Percentiles rank a stretch among this genome's conserved stretches.
Evolutionary conservation across 108 stramenopile genomes (phyloP).

Genomic region (Skeletonema menzelii): DNA sequence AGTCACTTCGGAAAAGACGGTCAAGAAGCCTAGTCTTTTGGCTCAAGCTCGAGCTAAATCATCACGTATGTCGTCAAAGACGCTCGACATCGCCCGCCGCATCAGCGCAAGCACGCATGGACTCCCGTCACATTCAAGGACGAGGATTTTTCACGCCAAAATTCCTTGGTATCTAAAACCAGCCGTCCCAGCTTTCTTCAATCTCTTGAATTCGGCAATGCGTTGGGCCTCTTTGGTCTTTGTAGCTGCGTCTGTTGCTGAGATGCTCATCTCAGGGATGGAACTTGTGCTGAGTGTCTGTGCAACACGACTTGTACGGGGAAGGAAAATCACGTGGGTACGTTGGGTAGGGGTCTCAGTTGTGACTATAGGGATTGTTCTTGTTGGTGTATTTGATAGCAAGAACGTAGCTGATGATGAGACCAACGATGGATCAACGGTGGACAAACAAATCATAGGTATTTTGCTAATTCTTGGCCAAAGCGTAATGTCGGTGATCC

Average conservation of each 20-base stretch:
- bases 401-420: background rate
- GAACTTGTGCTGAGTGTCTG: slow-evolving; percentile 45
- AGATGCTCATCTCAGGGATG: slow-evolving; percentile 53
- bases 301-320: slow-evolving; percentile 33
- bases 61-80: background rate
- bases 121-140: background rate
- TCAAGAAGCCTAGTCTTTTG: background rate
- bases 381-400: slow-evolving; percentile 19
- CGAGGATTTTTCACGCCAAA: slow-evolving; percentile 15
- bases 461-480: slow-evolving; percentile 38
- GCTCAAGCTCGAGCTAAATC: background rate
- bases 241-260: slow-evolving; percentile 47
- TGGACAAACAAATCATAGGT: slow-evolving; percentile 29
- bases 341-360: slow-evolving; percentile 47
- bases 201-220: slow-evolving; percentile 7
- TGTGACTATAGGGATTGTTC: slow-evolving; percentile 28
- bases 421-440: slow-evolving; percentile 2
- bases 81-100: background rate
- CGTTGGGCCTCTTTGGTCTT: slow-evolving; percentile 45
- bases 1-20: background rate
- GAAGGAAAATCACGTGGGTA: slow-evolving; percentile 12
- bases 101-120: background rate
- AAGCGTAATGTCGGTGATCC: slow-evolving; percentile 35
- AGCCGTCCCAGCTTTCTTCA: slow-evolving; percentile 29
- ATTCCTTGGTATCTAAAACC: slow-evolving; percentile 36